These are phyloP conservation scores for Globisporangium splendens DNA, from an alignment of 352 stramenopile species.

Conservation along the genomic window DNA sequence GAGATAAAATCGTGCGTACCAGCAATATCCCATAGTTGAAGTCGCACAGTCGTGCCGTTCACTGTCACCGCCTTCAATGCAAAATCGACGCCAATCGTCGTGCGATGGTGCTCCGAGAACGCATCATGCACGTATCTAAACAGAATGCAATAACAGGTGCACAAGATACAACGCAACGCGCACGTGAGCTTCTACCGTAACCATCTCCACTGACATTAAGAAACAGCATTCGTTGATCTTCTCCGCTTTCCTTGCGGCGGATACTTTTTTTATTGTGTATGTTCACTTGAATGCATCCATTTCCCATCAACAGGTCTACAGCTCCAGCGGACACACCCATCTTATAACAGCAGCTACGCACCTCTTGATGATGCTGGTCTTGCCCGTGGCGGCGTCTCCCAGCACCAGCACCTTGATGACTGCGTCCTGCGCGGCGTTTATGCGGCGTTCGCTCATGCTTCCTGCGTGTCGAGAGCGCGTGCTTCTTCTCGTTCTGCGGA, in stretches of 20 bases:
- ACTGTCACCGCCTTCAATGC: conserved; percentile 88
- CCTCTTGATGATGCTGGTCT: conserved; percentile 92
- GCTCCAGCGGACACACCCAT: background rate
- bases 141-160: background rate
- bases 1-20: conserved; percentile 13
- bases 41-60: conserved; percentile 79
- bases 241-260: background rate
- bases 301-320: background rate
- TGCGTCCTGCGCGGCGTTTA: conserved; percentile 79
- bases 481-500: conserved; percentile 1
- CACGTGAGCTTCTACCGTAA: background rate
- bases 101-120: conserved; percentile 91
- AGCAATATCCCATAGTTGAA: conserved; percentile 95
- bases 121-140: conserved; percentile 86
- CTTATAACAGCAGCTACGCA: conserved; percentile 31
- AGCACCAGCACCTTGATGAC: conserved; percentile 92
- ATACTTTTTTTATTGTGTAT: conserved; percentile 2
- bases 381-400: conserved; percentile 88
- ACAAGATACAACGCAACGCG: background rate
- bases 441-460: conserved; percentile 58
- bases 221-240: background rate
- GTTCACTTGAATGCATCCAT: background rate
- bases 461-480: background rate
- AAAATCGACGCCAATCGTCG: conserved; percentile 93
- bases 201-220: background rate